A percentile compares a stretch with the other conserved stretches of the same genome.
phyloP scores from a whole-genome alignment of 2,329 filamentous ascomycete genomes.

The Fusarium sp. region DNA sequence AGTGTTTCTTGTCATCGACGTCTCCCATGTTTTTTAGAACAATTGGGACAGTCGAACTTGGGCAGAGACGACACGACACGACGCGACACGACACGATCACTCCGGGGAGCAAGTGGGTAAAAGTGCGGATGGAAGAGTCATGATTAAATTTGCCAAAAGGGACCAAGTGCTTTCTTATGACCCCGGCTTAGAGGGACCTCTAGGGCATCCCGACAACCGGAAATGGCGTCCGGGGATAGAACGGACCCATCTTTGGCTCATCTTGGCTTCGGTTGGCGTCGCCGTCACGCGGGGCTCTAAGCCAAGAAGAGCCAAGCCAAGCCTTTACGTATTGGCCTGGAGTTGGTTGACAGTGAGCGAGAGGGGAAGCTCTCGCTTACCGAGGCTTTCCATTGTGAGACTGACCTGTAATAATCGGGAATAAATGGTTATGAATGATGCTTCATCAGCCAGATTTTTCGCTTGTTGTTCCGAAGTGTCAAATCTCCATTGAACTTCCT shows the following conservation, averaged over 20 bases:
- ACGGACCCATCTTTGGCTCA: conserved; percentile 29
- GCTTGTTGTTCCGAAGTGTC: background rate
- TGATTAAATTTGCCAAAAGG: conserved; percentile 26
- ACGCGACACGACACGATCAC: background rate
- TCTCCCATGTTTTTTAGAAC: conserved; percentile 12
- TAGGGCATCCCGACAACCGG: conserved; percentile 36
- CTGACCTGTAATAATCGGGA: background rate
- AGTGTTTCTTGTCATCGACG: conserved; percentile 41
- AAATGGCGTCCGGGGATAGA: conserved; percentile 45
- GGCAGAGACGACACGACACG: no score
- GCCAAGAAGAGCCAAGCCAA: conserved; percentile 2
- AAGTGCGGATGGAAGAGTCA: conserved; percentile 22
- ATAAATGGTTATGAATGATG: background rate
- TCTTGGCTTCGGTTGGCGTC: conserved; percentile 41
- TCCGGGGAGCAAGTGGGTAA: background rate
- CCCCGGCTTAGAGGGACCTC: conserved; percentile 28
- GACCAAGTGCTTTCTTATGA: conserved; percentile 32
- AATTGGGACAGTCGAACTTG: conserved; percentile 9
- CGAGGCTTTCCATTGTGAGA: no score
- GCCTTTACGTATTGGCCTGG: background rate
- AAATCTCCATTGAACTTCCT: conserved; percentile 27
- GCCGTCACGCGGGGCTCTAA: conserved; percentile 18
- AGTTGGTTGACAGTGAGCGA: background rate
- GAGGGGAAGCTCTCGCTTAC: background rate
- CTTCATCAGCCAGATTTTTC: background rate